Evolutionary conservation across 352 stramenopile genomes (phyloP).

Genomic region (Phytophthora agathidicida): DNA sequence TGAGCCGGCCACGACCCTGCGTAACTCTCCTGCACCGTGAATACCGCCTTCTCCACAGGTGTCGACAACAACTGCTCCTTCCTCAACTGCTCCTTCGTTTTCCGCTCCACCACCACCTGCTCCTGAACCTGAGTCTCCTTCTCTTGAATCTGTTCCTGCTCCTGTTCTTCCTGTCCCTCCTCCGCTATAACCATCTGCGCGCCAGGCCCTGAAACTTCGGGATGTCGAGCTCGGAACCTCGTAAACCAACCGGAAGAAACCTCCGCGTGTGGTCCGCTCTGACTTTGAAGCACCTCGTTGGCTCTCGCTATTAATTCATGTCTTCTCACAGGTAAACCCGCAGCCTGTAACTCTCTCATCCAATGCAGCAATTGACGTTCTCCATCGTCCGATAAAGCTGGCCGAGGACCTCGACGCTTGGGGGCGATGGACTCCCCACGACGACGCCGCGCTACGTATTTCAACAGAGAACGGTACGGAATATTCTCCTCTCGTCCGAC

Average conservation of each 20-base stretch:
- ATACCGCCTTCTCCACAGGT: slow-evolving; percentile 18
- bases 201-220: slow-evolving; percentile 21
- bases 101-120: not conserved
- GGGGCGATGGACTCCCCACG: slow-evolving; percentile 6
- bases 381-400: slow-evolving; percentile 7
- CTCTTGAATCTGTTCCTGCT: not conserved
- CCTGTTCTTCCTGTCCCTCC: not conserved
- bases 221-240: slow-evolving; percentile 20
- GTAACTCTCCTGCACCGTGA: slow-evolving; percentile 26
- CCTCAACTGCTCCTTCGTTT: not conserved
- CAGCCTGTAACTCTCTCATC: slow-evolving; percentile 18
- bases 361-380: slow-evolving; percentile 19
- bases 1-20: slow-evolving; percentile 3
- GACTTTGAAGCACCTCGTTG: slow-evolving; percentile 14
- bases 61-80: slow-evolving; percentile 3
- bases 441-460: slow-evolving; percentile 19
- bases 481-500: slow-evolving; percentile 17
- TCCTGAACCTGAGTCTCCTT: not conserved
- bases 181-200: slow-evolving; percentile 1
- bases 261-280: slow-evolving; percentile 1
- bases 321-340: slow-evolving; percentile 12
- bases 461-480: slow-evolving; percentile 25
- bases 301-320: slow-evolving; percentile 23
- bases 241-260: slow-evolving; percentile 25
- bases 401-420: slow-evolving; percentile 11